Conservation (phyloP, 73 alveolate species). For the Symbiodinium natans region DNA sequence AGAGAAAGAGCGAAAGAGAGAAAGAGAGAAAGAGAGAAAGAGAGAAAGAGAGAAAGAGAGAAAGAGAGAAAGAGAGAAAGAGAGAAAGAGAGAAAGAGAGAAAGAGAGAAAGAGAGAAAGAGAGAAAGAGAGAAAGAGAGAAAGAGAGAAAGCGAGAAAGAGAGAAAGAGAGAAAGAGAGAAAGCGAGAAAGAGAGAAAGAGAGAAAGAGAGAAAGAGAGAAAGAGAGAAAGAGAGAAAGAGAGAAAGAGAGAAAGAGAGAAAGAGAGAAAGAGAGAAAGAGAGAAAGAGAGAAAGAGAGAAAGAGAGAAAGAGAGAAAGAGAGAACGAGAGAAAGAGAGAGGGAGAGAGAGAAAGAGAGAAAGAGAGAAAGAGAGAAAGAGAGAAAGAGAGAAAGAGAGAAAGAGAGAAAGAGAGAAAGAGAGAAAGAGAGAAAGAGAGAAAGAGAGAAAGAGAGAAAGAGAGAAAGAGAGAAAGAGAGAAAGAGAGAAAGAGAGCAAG, state of each 20-base stretch:
- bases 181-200: neutral
- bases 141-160: neutral
- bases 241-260: neutral
- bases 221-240: neutral
- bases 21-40: neutral
- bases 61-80: neutral
- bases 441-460: neutral
- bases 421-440: neutral
- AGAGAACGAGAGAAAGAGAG: neutral
- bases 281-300: neutral
- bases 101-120: neutral
- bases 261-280: neutral
- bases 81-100: neutral
- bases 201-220: neutral
- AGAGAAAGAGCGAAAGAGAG: no score
- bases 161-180: neutral
- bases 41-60: neutral
- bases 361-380: neutral
- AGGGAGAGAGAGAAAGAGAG: neutral
- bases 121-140: neutral
- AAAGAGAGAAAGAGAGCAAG: neutral
- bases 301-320: neutral
- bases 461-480: slow-evolving; percentile 1
- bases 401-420: neutral
- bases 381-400: neutral